Evolutionary conservation across 1,139 yeast species (phyloP).

Genomic region (Debaryomyces subglobosus): DNA sequence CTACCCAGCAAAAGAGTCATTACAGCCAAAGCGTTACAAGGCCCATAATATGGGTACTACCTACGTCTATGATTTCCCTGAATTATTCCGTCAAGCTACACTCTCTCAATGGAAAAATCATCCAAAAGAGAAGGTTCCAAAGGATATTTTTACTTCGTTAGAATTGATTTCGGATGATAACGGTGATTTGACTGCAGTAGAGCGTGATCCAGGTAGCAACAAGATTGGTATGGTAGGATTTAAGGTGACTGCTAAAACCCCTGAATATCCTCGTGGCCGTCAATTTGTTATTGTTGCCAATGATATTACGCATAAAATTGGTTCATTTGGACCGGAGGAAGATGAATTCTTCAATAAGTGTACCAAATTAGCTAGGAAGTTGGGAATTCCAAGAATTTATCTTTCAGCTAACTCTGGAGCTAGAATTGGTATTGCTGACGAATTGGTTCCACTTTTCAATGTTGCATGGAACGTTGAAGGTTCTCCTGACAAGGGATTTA

Average conservation of each 20-base stretch:
- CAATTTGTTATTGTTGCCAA: conserved; percentile 90
- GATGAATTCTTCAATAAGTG: conserved; percentile 89
- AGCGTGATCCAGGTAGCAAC: conserved; percentile 95
- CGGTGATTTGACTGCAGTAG: conserved; percentile 81
- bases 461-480: conserved; percentile 89
- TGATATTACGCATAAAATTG: conserved; percentile 96
- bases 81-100: conserved; percentile 92
- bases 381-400: conserved; percentile 93
- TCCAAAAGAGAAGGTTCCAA: conserved; percentile 64
- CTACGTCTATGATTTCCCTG: conserved; percentile 98
- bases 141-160: conserved; percentile 73
- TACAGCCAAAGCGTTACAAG: conserved; percentile 97
- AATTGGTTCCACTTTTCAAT: conserved; percentile 82
- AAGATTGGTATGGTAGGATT: conserved; percentile 98
- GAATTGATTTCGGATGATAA: conserved; percentile 85
- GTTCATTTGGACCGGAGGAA: conserved; percentile 98
- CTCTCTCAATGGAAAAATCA: conserved; percentile 79
- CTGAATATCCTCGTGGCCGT: conserved; percentile 97
- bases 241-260: conserved; percentile 87
- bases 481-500: conserved; percentile 83
- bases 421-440: conserved; percentile 97
- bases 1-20: conserved; percentile 95
- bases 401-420: conserved; percentile 99
- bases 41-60: conserved; percentile 99
- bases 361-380: conserved; percentile 85